Base-by-base conservation (phyloP, 108 stramenopile genomes). In the Fistulifera solaris region DNA sequence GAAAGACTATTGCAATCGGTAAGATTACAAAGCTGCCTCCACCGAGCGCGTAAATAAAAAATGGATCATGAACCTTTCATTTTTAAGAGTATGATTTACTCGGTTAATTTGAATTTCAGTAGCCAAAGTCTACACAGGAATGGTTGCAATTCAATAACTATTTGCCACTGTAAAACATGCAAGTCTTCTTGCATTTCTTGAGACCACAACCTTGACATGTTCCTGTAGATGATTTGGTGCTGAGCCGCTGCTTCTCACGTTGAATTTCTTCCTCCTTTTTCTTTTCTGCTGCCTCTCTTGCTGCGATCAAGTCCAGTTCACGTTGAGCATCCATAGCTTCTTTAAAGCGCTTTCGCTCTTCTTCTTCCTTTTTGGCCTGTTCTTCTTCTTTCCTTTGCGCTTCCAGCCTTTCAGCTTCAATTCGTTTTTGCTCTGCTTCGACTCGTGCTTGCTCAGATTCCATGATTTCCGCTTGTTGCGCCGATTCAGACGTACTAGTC, bases 1-100 rank as follows among this genome's bases (percentile, higher is more conserved):
- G 99, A 51, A 93, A 94, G 75, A 97, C 99, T 23, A 93, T 98
- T 47, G 97, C 96, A 25, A 98, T 99, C 70, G 99, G 99, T 4
- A 97, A 94, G 45, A 83, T 99, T 27, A 85, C 86, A 23, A 94
- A 94, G 75, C 74, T 93, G 53, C 92, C 92, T 25, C 87, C 92
- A 10, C 85, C 83, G 67, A 89, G 83, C 61, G 78, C 80, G 10
- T 77, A 73, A 67, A 70, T 62, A 47, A 65, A 35, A n/a, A n/a
- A n/a, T n/a, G n/a, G n/a, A n/a, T n/a, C n/a, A n/a, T n/a, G n/a
- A n/a, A n/a, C n/a, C n/a, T n/a, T n/a, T n/a, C n/a, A n/a, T n/a
- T n/a, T n/a, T n/a, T n/a, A n/a, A n/a, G n/a, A n/a, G n/a, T n/a
- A n/a, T n/a, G n/a, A n/a, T n/a, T n/a, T n/a, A n/a, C n/a, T n/a